Base-by-base conservation (phyloP, 1,284 basidiomycete genomes). In the Heliocybe sulcata region DNA sequence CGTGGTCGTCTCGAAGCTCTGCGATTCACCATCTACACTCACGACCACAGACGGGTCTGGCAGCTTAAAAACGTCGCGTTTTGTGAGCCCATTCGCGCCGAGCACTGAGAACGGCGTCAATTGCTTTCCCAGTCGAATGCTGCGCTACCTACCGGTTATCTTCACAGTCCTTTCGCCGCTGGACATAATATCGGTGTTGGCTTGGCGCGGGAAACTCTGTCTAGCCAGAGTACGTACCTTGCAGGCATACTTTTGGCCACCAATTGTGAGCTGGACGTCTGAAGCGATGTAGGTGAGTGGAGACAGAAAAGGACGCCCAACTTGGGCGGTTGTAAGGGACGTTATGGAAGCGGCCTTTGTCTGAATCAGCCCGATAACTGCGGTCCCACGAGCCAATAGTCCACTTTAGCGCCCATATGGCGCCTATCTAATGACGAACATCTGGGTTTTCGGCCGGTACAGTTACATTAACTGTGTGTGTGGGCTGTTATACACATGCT, bases 11-110 rank as follows among this genome's bases (percentile, higher is more conserved):
- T 92, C 93, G 69, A 88, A 88, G 2, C 94, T 96, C 73, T 98
- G 95, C 69, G 96, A 92, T 51, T 90, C 90, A 45, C 79, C 79
- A 69, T 98, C 96, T 56, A 98, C 93, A 14, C 92, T 95, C 61
- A 98, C 85, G 48, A 98, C 92, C 19, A 94, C 95, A 69, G 98
- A 98, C 2, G 96, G 94, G 71, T 98, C 94, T 0, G 96, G 96
- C 9, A 97, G 81, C 60, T 92, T 81, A 67, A 96, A 90, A 42
- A 97, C 81, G 70, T 97, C 94, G 54, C 94, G 85, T 72, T 96
- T 97, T 61, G 82, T 85, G 53, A 97, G 79, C 33, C 88, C 90
- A 70, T 88, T 90, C 58, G 94, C 94, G 38, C 90, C 90, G 63
- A 91, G 87, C 60, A 96, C 94, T 95, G 69, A n/a, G 16, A 42